Conservation (phyloP, 2,329 filamentous ascomycete species). For the Chaetomium sp. region DNA sequence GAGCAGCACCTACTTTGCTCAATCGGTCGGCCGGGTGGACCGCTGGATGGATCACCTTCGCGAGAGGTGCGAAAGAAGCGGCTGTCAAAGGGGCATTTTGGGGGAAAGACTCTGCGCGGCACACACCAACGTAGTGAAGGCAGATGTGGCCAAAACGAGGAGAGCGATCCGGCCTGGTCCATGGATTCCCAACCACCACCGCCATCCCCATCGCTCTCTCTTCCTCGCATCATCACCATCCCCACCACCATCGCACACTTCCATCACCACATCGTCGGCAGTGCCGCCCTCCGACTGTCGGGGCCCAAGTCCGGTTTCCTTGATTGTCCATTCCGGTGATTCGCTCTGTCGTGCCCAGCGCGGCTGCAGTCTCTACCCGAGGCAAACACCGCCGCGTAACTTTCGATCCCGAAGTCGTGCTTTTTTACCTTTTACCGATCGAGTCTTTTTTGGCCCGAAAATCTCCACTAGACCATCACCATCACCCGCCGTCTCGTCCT, state of each 20-base stretch:
- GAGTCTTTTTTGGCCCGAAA: constrained; percentile 8
- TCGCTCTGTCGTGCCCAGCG: constrained; percentile 9
- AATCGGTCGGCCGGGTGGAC: constrained; percentile 19
- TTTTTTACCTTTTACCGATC: constrained; percentile 8
- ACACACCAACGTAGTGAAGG: constrained; percentile 23
- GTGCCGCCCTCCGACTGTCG: constrained; percentile 8
- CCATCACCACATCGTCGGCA: constrained; percentile 16
- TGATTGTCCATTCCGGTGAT: constrained; percentile 18
- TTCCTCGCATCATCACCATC: constrained; percentile 13
- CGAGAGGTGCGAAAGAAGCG: constrained; percentile 26
- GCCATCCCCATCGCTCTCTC: constrained; percentile 12
- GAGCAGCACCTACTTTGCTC: constrained; percentile 22
- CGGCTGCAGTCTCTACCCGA: constrained; percentile 5
- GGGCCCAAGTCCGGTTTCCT: constrained; percentile 9
- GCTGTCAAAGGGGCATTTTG: constrained; percentile 27
- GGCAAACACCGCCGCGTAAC: constrained; percentile 7
- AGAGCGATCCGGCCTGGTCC: constrained; percentile 21
- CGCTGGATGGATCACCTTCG: constrained; percentile 28
- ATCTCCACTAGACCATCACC: neutral
- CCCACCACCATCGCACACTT: constrained; percentile 11
- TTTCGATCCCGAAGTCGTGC: neutral
- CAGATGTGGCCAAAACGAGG: constrained; percentile 26
- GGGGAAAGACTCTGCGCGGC: constrained; percentile 24
- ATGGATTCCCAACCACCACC: constrained; percentile 20
- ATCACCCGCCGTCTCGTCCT: too few species aligned